These are phyloP conservation scores for Piper betle DNA, from an alignment of 164 flowering plant species.

Conservation along the genomic window DNA sequence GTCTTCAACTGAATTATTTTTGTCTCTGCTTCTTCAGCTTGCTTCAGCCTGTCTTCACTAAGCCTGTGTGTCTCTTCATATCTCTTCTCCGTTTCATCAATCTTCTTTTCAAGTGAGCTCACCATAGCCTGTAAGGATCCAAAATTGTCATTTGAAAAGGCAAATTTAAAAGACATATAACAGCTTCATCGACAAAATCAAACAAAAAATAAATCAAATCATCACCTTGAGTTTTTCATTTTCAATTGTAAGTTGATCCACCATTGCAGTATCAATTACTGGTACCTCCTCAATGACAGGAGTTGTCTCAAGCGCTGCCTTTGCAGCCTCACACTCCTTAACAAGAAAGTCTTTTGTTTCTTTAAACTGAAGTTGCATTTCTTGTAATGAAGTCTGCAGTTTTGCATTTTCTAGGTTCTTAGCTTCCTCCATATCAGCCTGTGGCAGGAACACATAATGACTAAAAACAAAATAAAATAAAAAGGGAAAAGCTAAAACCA, in stretches of 20 bases:
- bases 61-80: slow-evolving; percentile 68
- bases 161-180: too few species aligned
- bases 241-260: slow-evolving; percentile 62
- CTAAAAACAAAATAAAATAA: slow-evolving; percentile 15
- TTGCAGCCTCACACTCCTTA: slow-evolving; percentile 67
- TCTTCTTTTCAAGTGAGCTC: slow-evolving; percentile 66
- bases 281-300: slow-evolving; percentile 68
- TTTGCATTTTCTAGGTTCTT: slow-evolving; percentile 80
- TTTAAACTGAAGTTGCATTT: slow-evolving; percentile 60
- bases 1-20: slow-evolving; percentile 70
- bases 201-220: neutral
- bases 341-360: slow-evolving; percentile 57
- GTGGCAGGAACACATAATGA: neutral
- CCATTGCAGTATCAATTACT: slow-evolving; percentile 46
- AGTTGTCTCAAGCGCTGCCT: slow-evolving; percentile 25
- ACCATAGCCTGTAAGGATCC: slow-evolving; percentile 16
- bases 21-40: slow-evolving; percentile 80
- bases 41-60: slow-evolving; percentile 86
- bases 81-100: slow-evolving; percentile 81
- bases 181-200: neutral
- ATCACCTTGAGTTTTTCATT: slow-evolving; percentile 48
- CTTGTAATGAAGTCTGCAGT: slow-evolving; percentile 67
- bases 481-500: slow-evolving; percentile 2
- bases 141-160: neutral
- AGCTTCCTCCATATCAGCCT: slow-evolving; percentile 88